Conservation (phyloP, 1,284 basidiomycete species). For the Leccinum angustisporum region DNA sequence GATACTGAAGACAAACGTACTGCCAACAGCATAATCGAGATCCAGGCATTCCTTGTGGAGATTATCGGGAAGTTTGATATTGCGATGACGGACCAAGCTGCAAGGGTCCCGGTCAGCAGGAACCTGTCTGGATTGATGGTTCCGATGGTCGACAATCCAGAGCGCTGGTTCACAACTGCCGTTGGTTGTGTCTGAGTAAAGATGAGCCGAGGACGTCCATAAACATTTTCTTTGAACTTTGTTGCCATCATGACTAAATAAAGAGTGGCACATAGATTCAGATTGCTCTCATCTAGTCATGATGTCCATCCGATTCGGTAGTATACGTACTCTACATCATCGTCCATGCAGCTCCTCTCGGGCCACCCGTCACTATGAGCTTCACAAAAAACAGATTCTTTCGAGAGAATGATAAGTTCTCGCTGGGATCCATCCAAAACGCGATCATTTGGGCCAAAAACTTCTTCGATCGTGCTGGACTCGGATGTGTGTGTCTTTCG, state of each 20-base stretch:
- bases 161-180: constrained; percentile 48
- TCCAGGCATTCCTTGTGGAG: constrained; percentile 51
- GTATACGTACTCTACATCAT: constrained; percentile 61
- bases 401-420: constrained; percentile 46
- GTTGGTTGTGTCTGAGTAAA: constrained; percentile 29
- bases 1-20: background rate
- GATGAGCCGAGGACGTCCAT: background rate
- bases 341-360: constrained; percentile 31
- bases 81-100: constrained; percentile 37
- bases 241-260: background rate
- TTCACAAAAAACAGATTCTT: constrained; percentile 57
- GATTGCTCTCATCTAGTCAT: background rate
- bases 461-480: constrained; percentile 53
- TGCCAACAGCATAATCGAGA: constrained; percentile 42
- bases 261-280: background rate
- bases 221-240: background rate
- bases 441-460: constrained; percentile 42
- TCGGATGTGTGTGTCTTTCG: constrained; percentile 65
- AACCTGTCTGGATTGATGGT: constrained; percentile 45
- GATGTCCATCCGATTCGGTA: constrained; percentile 63
- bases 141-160: constrained; percentile 46
- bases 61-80: constrained; percentile 51
- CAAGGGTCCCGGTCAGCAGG: constrained; percentile 34
- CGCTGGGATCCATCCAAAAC: constrained; percentile 9
- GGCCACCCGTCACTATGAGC: constrained; percentile 33